A percentile compares a stretch with the other conserved stretches of the same genome.
These are phyloP conservation scores for Chaetomidium leptoderma DNA, from an alignment of 495 filamentous ascomycete species.

Conservation along the genomic window DNA sequence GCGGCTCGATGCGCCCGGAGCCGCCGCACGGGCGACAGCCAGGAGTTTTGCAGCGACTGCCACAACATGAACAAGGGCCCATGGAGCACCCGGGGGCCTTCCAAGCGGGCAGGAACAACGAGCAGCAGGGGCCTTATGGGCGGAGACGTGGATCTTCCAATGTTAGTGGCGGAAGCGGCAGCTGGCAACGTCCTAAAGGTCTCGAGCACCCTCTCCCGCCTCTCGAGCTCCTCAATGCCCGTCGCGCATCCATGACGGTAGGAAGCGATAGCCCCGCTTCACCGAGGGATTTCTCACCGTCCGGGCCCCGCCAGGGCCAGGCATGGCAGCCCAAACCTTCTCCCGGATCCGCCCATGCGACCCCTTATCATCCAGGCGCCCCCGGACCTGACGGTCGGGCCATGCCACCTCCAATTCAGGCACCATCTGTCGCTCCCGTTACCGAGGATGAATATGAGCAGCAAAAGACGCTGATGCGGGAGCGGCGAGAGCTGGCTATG, in stretches of 20 bases:
- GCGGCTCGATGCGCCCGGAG: conserved; percentile 56
- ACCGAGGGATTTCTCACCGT: conserved; percentile 42
- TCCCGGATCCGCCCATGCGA: conserved; percentile 45
- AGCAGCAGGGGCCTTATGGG: conserved; percentile 66
- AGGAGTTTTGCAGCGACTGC: conserved; percentile 69
- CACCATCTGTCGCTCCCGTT: conserved; percentile 33
- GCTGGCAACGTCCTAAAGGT: conserved; percentile 47
- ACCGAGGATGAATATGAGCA: conserved; percentile 57
- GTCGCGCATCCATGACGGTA: conserved; percentile 43
- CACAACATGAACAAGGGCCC: conserved; percentile 56
- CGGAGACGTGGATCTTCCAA: conserved; percentile 89
- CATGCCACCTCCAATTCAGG: conserved; percentile 28
- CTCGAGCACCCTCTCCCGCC: conserved; percentile 44
- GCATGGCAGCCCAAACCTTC: conserved; percentile 50
- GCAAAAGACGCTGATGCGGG: conserved; percentile 83
- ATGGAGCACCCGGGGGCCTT: conserved; percentile 91
- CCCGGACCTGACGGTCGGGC: conserved; percentile 31
- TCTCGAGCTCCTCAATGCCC: conserved; percentile 41
- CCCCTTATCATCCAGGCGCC: conserved; percentile 39
- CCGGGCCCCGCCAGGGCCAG: conserved; percentile 36
- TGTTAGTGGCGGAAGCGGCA: conserved; percentile 85
- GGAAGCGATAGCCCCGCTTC: conserved; percentile 47
- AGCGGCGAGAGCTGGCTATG: conserved; percentile 69
- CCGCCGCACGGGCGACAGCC: conserved; percentile 61
- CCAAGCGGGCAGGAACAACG: conserved; percentile 68